These are phyloP conservation scores for Herpetospermum pedunculosum DNA, from an alignment of 306 rosid genomes.

Conservation along the genomic window DNA sequence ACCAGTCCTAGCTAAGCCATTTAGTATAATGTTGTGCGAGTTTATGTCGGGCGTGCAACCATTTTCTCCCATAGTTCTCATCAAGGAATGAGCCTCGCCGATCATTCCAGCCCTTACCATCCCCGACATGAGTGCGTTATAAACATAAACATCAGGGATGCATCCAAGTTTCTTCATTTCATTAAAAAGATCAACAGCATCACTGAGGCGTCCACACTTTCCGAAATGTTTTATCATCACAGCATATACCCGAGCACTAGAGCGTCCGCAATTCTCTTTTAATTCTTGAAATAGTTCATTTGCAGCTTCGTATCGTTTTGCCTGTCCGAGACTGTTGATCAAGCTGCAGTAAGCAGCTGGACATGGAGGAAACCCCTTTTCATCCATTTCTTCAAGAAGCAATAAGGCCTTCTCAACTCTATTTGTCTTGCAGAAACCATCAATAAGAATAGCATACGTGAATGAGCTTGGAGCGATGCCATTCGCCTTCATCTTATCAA, in stretches of 20 bases:
- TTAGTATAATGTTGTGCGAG: constrained; percentile 69
- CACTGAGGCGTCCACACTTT: constrained; percentile 63
- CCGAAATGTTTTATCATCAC: constrained; percentile 96
- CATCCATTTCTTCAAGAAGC: constrained; percentile 99
- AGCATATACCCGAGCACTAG: constrained; percentile 91
- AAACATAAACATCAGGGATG: constrained; percentile 67
- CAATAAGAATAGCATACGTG: constrained; percentile 84
- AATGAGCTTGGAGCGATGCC: constrained; percentile 65
- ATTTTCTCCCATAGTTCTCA: constrained; percentile 68
- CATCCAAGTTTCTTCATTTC: constrained; percentile 86
- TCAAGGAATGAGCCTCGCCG: constrained; percentile 60
- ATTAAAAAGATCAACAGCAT: constrained; percentile 57
- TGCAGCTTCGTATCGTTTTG: constrained; percentile 83
- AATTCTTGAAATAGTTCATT: constrained; percentile 80
- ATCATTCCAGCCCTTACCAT: constrained; percentile 70
- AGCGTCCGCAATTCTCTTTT: constrained; percentile 73
- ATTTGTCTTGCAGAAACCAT: constrained; percentile 83
- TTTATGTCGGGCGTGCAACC: constrained; percentile 65
- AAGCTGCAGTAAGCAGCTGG: constrained; percentile 96
- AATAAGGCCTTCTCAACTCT: constrained; percentile 74
- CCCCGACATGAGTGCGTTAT: constrained; percentile 94
- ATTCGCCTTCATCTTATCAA: constrained; percentile 71
- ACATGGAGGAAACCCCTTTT: constrained; percentile 76
- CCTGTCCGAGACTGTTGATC: constrained; percentile 83
- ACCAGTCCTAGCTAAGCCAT: constrained; percentile 67